These are phyloP conservation scores for Ustulina deusta DNA, from an alignment of 2,329 filamentous ascomycete genomes.

Conservation along the genomic window DNA sequence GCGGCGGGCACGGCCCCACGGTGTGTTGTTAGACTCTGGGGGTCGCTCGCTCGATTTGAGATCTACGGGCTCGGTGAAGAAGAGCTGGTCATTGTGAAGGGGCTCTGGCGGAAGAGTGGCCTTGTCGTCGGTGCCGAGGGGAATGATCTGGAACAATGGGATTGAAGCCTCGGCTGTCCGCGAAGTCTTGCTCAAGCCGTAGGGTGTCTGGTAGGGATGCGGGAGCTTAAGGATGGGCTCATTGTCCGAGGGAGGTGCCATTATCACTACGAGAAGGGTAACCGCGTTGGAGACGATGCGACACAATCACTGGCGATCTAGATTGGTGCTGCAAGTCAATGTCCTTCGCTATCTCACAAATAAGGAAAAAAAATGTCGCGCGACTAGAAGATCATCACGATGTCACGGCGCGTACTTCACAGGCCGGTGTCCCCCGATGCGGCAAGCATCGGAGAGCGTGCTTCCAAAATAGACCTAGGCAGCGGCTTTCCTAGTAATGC, in stretches of 20 bases:
- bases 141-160: constrained; percentile 54
- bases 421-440: constrained; percentile 20
- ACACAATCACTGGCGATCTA: neutral
- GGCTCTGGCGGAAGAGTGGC: constrained; percentile 49
- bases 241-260: constrained; percentile 45
- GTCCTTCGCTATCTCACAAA: neutral
- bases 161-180: constrained; percentile 44
- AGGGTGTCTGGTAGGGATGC: constrained; percentile 62
- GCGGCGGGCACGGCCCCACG: constrained; percentile 68
- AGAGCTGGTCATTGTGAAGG: constrained; percentile 54
- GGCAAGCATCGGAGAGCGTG: constrained; percentile 16
- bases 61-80: constrained; percentile 60
- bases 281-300: constrained; percentile 6
- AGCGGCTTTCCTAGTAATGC: neutral
- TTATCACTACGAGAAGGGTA: constrained; percentile 29
- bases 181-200: constrained; percentile 55
- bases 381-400: constrained; percentile 20
- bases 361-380: constrained; percentile 10
- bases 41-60: constrained; percentile 64
- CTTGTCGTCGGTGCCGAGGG: constrained; percentile 47
- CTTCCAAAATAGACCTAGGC: neutral
- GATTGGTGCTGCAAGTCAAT: constrained; percentile 14
- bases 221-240: constrained; percentile 62
- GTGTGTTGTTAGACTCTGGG: constrained; percentile 64
- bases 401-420: constrained; percentile 5